Conservation (phyloP, 306 rosid genomes). For the Medicago lupulina region DNA sequence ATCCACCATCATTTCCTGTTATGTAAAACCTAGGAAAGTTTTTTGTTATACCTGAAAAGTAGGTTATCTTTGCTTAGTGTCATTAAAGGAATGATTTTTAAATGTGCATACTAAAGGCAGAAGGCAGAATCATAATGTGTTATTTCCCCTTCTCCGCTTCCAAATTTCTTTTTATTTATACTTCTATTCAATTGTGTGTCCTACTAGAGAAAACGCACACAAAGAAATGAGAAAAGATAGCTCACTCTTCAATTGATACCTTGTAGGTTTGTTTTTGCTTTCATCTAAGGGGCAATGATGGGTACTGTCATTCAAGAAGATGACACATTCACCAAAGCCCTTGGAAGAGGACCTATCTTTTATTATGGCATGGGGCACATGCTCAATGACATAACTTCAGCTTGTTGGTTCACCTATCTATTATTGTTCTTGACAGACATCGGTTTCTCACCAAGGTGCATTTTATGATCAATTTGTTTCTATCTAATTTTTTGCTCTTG, state of each 20-base stretch:
- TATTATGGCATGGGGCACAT: conserved; percentile 94
- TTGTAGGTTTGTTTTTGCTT: conserved; percentile 53
- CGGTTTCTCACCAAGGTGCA: conserved; percentile 86
- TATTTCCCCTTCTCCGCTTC: no score
- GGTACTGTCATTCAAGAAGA: conserved; percentile 56
- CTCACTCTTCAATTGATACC: conserved; percentile 23
- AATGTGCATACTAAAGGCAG: no score
- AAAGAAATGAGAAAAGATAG: no score
- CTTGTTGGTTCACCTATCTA: conserved; percentile 97
- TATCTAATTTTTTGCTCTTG: not conserved
- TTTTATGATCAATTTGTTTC: conserved; percentile 6
- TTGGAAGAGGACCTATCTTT: conserved; percentile 74
- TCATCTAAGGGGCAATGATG: conserved; percentile 48
- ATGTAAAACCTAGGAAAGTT: no score
- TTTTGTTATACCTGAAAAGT: no score
- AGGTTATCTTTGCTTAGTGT: no score
- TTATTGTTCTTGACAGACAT: conserved; percentile 85
- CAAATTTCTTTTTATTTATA: no score
- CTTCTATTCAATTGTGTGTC: no score
- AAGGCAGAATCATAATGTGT: no score
- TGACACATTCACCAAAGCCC: conserved; percentile 53
- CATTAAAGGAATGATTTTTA: no score
- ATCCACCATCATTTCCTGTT: no score
- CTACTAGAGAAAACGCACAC: no score
- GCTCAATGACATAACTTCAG: conserved; percentile 96